These are phyloP conservation scores for Blastocystis sp. DNA, from an alignment of 352 stramenopile genomes.

Conservation along the genomic window DNA sequence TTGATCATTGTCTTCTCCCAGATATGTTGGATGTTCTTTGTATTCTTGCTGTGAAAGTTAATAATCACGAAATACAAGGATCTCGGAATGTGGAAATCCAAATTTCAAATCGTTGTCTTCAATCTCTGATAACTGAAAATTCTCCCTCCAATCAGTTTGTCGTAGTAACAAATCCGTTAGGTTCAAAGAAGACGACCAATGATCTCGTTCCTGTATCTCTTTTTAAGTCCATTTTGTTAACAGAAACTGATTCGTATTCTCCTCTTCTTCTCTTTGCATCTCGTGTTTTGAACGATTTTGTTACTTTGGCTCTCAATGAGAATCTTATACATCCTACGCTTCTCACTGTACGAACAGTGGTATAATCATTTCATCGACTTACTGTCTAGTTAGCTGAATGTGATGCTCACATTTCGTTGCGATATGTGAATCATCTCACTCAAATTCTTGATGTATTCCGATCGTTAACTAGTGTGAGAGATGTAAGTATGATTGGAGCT, in stretches of 20 bases:
- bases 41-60: constrained; percentile 5
- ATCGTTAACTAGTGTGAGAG: neutral
- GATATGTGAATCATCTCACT: neutral
- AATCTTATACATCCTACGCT: neutral
- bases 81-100: neutral
- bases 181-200: neutral
- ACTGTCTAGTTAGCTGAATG: neutral
- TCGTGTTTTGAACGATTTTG: neutral
- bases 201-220: too few relatives aligned
- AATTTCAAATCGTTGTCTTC: neutral
- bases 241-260: too few relatives aligned
- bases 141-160: too few relatives aligned
- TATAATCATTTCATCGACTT: neutral
- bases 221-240: too few relatives aligned
- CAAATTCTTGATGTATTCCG: neutral
- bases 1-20: neutral
- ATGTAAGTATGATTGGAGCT: neutral
- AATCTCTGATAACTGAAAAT: neutral
- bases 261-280: too few relatives aligned
- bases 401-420: neutral
- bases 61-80: neutral
- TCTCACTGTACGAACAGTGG: neutral
- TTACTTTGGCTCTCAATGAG: neutral
- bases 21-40: neutral
- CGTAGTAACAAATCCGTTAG: neutral